Base-by-base conservation (phyloP, 1,284 basidiomycete genomes). In the Sporisorium sorghi region DNA sequence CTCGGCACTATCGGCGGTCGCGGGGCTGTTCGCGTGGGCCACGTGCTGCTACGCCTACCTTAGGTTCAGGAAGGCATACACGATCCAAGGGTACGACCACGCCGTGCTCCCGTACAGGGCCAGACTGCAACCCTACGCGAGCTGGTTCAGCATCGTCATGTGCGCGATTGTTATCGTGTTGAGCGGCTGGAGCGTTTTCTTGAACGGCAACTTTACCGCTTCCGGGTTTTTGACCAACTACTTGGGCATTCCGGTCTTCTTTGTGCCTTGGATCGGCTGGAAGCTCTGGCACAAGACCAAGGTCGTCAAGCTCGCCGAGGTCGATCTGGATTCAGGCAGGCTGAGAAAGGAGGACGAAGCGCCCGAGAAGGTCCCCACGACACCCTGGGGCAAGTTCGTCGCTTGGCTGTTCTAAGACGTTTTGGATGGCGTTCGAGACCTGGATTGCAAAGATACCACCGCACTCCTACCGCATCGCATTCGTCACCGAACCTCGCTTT, bases 161-260 rank as follows among this genome's bases (percentile, higher is more conserved):
- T 73, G 75, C 21, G 62, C 51, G 2, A 33, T 80, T n/a, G 64
- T 83, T 40, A 78, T 83, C 48, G 43, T 82, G 28, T 81, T 82
- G 33, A 67, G 56, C 40, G 91, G 90, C 44, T 82, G 75, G 67
- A 48, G 33, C 30, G 66, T 74, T n/a, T 84, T 84, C 66, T 49
- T 80, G 56, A 67, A 74, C 1, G 80, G 77, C 28, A 72, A 81
- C 58, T 82, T 76, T 50, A 70, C 68, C 24, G 59, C 64, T 0
- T 28, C 42, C 95, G 86, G 97, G 92, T 6, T 96, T 33, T 85
- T 93, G 40, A 92, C 91, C 33, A 90, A 89, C 80, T 94, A 94
- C 84, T 80, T 94, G 28, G 91, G 93, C 30, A 85, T 94, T 42
- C 85, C 85, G 17, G 73, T 91, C 48, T 94, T 93, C 88, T 91